Base-by-base conservation (phyloP, 257 asterid species). In the Solanum lignicaule region DNA sequence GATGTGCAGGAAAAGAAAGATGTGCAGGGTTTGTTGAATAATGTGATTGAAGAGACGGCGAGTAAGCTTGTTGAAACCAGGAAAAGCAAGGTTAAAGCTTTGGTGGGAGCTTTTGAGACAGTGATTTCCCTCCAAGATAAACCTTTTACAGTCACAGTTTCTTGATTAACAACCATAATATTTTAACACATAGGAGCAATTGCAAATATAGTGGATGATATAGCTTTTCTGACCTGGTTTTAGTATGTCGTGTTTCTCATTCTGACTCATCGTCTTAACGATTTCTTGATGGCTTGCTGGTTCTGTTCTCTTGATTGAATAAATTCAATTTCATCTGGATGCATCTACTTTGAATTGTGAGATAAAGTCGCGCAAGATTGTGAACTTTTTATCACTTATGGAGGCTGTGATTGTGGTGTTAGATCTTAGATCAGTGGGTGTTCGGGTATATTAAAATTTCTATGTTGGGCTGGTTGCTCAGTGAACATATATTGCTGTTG, bases 61-160 rank as follows among this genome's bases (percentile, higher is more conserved):
- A 96, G 97, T 88, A 96, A 93, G 90, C 99, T 96, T 32, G 99
- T 89, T 2, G 91, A 90, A 87, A 95, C 94, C 92, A 91, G 96
- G 93, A 96, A 95, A 85, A 96, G 99, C 87, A 96, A 95, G 92
- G 99, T 96, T 62, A 95, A 95, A 89, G 99, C 98, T 48, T 90
- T 96, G 84, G 99, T 96, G 87, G 98, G 99, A 88, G 99, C 99
- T 88, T 96, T 95, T 39, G 99, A 96, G 90, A 93, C 98, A 0
- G 98, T 95, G 23, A 96, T 96, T 43, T 96, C 98, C 86, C 95
- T 93, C 86, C 98, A 96, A 76, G 98, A 94, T 89, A 85, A 90
- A 87, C 94, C 94, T 87, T 88, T 95, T 83, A 73, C 89, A 7
- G 91, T 87, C 88, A 60, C 90, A 18, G 93, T 84, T 71, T 76